These are phyloP conservation scores for Colletotrichum sp. DNA, from an alignment of 2,329 filamentous ascomycete species.

Conservation along the genomic window DNA sequence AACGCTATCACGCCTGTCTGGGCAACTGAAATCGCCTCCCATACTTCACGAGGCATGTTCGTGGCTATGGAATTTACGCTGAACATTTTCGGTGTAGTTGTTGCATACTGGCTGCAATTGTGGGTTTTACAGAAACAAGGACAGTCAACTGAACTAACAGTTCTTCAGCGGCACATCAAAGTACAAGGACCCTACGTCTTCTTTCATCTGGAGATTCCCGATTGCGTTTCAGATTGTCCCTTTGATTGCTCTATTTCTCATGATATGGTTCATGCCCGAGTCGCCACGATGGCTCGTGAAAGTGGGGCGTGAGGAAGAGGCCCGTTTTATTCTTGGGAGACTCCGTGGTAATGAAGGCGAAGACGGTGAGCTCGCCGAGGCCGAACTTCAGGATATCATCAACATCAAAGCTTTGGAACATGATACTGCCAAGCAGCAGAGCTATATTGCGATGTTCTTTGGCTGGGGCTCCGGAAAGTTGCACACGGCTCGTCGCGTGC, in stretches of 20 bases:
- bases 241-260: constrained; percentile 58
- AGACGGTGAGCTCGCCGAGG: constrained; percentile 50
- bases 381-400: constrained; percentile 74
- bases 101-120: constrained; percentile 64
- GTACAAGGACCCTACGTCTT: constrained; percentile 55
- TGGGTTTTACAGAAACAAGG: constrained; percentile 15
- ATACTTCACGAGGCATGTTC: constrained; percentile 71
- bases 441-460: constrained; percentile 71
- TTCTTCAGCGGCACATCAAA: constrained; percentile 22
- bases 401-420: constrained; percentile 58
- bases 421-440: constrained; percentile 60
- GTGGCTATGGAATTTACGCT: constrained; percentile 76
- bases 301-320: constrained; percentile 69
- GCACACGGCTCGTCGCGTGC: constrained; percentile 70
- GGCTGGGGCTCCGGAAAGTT: constrained; percentile 68
- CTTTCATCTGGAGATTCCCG: constrained; percentile 71
- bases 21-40: constrained; percentile 72
- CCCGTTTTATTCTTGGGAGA: constrained; percentile 66
- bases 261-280: constrained; percentile 73
- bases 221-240: constrained; percentile 74
- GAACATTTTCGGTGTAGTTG: constrained; percentile 48
- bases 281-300: constrained; percentile 73
- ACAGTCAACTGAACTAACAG: not conserved
- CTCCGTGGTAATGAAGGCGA: constrained; percentile 60
- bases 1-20: constrained; percentile 75